These are phyloP conservation scores for Kodamaea kaohsiungensis DNA, from an alignment of 805 yeast genomes.

Conservation along the genomic window DNA sequence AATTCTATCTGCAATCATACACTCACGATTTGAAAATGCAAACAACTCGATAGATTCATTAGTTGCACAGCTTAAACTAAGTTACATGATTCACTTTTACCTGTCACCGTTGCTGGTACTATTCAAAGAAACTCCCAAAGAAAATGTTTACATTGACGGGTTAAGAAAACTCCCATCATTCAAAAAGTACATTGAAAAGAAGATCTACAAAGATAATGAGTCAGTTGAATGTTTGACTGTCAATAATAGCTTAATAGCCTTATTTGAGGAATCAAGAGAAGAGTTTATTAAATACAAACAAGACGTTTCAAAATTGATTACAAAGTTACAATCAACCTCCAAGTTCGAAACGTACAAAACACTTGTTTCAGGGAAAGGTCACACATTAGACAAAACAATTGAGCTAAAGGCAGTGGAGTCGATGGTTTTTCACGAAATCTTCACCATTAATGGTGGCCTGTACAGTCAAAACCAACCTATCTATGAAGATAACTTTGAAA, in stretches of 20 bases:
- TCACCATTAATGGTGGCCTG: conserved; percentile 29
- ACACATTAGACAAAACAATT: background rate
- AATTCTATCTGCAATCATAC: conserved; percentile 26
- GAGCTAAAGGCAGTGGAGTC: background rate
- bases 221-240: conserved; percentile 18
- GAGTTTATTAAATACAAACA: conserved; percentile 26
- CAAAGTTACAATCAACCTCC: conserved; percentile 19
- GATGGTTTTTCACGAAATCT: conserved; percentile 33
- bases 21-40: conserved; percentile 36
- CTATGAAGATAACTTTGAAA: conserved; percentile 40
- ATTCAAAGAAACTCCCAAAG: conserved; percentile 5
- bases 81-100: conserved; percentile 42
- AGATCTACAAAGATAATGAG: conserved; percentile 12
- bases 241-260: conserved; percentile 14
- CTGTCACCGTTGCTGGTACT: conserved; percentile 33
- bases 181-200: conserved; percentile 32
- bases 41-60: conserved; percentile 44
- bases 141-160: conserved; percentile 20
- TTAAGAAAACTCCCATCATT: conserved; percentile 39
- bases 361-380: conserved; percentile 4
- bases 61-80: conserved; percentile 36
- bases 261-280: conserved; percentile 18
- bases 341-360: conserved; percentile 30
- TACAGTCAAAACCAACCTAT: conserved; percentile 9
- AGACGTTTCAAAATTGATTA: conserved; percentile 26